Conservation (phyloP, 306 rosid species). For the Senna siamea region DNA sequence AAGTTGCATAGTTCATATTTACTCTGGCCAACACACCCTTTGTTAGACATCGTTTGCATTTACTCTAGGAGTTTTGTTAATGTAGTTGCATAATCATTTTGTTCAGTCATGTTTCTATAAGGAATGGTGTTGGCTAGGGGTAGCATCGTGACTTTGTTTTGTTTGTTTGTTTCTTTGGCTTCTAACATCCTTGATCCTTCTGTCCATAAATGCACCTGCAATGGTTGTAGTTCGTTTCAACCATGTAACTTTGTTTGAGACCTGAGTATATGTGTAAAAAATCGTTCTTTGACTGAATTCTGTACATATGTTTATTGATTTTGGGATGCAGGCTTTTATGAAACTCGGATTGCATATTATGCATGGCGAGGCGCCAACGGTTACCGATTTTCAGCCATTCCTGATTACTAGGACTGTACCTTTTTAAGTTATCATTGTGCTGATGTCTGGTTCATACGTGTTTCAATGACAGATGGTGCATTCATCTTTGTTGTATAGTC, state of each 20-base stretch:
- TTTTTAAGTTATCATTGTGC: conserved; percentile 5
- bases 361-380: conserved; percentile 88
- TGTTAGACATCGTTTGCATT: too few species aligned
- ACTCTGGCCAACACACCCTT: too few species aligned
- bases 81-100: too few species aligned
- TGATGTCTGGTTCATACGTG: conserved; percentile 21
- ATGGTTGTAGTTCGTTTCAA: neutral
- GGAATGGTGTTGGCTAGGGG: too few species aligned
- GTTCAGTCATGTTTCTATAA: too few species aligned
- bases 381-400: conserved; percentile 84
- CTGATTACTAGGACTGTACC: conserved; percentile 64
- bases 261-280: neutral
- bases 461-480: conserved; percentile 20
- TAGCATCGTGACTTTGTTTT: too few species aligned
- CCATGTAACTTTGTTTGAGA: neutral
- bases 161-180: too few species aligned
- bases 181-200: too few species aligned
- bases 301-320: conserved; percentile 12
- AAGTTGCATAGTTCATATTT: too few species aligned
- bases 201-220: conserved; percentile 23
- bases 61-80: too few species aligned
- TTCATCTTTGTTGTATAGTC: conserved; percentile 18
- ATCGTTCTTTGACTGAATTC: conserved; percentile 21
- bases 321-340: conserved; percentile 79
- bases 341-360: conserved; percentile 89